Evolutionary conservation across 1,284 basidiomycete genomes (phyloP), one percentile per base, ranked within the genome.

Genomic region (Xerocomus amazonicus): DNA sequence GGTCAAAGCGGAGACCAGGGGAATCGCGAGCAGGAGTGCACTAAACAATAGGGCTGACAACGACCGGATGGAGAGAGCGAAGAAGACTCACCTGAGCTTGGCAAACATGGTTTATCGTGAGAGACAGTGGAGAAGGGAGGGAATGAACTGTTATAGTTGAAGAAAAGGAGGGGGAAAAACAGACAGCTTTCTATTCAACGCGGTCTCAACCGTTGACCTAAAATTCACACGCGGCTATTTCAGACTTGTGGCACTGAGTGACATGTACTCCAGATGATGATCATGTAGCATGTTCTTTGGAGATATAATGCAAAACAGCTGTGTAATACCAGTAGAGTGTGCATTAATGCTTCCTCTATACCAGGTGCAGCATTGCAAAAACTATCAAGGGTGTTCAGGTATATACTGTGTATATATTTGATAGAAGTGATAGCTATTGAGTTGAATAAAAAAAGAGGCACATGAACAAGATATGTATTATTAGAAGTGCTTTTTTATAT

Each of bases 1-100:
- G 9, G 67, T 71, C 35, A 84, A 56, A 28, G 77, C 80, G 17
- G 74, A 70, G 34, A 73, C 77, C 45, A 80, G 66, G 50, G 83
- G 78, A 45, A 73, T 63, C 37, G 72, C 65, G 51, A 80, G 59
- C 41, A 66, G 65, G 60, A 81, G 60, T 50, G 74, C 55, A 59
- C 80, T 81, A 16, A 43, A 42, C 9, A 19, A 38, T 9, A 4
- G 4, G 26, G n/a, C 53, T 32, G 2, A 38, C 28, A 7, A 34
- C 32, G 0, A 41, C n/a, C 19, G 19, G 9, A 8, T 14, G 0
- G 27, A 34, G 4, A 27, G 23, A 6, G 9, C 0, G 0, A n/a
- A 19, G 9, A 1, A 3, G 1, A 3, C 62, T 1, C 35, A 73
- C 74, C 56, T 61, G 58, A 73, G 53, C 55, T 69, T 65, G 42